phyloP scores from a whole-genome alignment of 805 yeast genomes.

The Monosporozyma unispora region DNA sequence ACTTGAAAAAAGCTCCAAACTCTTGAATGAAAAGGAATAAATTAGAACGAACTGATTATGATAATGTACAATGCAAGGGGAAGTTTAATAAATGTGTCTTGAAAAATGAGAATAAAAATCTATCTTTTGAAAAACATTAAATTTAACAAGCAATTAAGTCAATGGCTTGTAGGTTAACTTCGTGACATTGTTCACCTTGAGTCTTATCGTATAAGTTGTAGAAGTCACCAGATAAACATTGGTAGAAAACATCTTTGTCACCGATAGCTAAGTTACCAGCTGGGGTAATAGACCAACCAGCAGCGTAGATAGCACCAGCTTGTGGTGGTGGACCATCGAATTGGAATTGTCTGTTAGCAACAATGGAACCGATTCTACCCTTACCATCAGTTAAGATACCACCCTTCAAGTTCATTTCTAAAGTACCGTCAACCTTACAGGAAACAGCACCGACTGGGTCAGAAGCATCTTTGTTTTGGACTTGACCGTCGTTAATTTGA shows the following conservation, averaged over 20 bases:
- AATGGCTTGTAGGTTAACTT: conserved; percentile 52
- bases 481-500: conserved; percentile 29
- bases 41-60: neutral
- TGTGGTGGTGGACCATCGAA: conserved; percentile 84
- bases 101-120: neutral
- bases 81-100: neutral
- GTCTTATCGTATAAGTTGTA: conserved; percentile 67
- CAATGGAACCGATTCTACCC: conserved; percentile 72
- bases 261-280: conserved; percentile 60
- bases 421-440: conserved; percentile 42
- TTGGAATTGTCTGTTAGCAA: conserved; percentile 78
- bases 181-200: conserved; percentile 52
- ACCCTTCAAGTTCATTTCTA: conserved; percentile 45
- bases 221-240: conserved; percentile 65
- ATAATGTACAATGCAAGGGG: conserved; percentile 4
- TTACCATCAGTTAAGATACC: conserved; percentile 47
- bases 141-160: conserved; percentile 46
- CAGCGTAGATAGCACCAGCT: conserved; percentile 65
- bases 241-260: conserved; percentile 52
- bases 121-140: neutral
- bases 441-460: conserved; percentile 34
- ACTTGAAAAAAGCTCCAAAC: neutral
- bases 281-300: conserved; percentile 52
- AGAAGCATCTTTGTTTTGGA: conserved; percentile 12
- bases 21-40: neutral